phyloP scores from a whole-genome alignment of 257 asterid genomes.

The Solanum gracilifrons region DNA sequence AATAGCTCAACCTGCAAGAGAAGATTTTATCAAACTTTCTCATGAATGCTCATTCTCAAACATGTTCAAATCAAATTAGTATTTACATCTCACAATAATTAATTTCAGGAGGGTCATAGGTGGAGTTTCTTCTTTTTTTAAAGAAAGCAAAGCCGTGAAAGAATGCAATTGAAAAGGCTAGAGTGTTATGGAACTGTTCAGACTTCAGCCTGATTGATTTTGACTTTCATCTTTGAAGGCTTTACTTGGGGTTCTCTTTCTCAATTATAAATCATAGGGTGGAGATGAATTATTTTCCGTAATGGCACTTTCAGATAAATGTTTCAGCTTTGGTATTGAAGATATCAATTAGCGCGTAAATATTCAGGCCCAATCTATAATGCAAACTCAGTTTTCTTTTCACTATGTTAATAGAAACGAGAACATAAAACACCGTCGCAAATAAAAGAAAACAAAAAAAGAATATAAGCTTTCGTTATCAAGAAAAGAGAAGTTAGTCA shows the following conservation, averaged over 20 bases:
- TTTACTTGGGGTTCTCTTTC: not conserved
- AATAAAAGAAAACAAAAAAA: not conserved
- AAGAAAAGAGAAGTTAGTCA: not conserved
- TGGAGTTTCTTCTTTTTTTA: not conserved
- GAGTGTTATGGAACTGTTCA: not conserved
- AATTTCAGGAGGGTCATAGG: not conserved
- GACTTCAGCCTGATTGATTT: not conserved
- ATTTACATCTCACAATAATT: not conserved
- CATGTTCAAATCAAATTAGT: not conserved
- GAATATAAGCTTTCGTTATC: not conserved
- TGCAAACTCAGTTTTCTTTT: not conserved
- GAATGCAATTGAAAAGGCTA: not conserved
- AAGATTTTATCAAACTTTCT: slow-evolving; percentile 9
- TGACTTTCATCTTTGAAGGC: not conserved
- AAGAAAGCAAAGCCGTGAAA: not conserved
- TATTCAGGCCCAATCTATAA: not conserved
- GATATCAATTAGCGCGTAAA: not conserved
- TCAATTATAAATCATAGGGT: not conserved
- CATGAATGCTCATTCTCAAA: slow-evolving; percentile 1
- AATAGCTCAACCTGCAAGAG: slow-evolving; percentile 63
- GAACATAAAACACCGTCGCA: not conserved
- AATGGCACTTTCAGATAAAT: not conserved
- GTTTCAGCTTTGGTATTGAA: not conserved
- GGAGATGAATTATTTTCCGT: not conserved
- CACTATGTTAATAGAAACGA: not conserved